A percentile compares a stretch with the other conserved stretches of the same genome.
Conservation (phyloP, 129 eudicot genomes). For the Kitagawia praeruptora region DNA sequence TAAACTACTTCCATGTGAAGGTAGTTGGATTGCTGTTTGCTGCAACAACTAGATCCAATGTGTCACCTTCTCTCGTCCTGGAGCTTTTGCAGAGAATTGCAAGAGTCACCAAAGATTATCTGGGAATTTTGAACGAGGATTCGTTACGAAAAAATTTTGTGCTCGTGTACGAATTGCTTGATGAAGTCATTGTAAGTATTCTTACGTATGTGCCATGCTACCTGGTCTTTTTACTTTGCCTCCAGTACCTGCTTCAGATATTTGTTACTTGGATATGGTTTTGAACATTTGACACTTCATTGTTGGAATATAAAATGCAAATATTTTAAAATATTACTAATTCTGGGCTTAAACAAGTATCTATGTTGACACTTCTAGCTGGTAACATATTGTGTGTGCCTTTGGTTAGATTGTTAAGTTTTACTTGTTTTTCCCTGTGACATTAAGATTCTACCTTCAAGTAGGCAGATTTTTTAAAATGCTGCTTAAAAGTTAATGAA, state of each 20-base stretch:
- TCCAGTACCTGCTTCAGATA: too few relatives aligned
- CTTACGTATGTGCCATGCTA: neutral
- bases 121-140: conserved; percentile 91
- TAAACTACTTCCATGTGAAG: conserved; percentile 93
- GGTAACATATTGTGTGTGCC: neutral
- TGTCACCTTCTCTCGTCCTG: conserved; percentile 78
- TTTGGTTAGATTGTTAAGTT: conserved; percentile 13
- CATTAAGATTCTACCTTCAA: neutral
- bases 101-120: conserved; percentile 92
- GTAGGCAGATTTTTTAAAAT: neutral
- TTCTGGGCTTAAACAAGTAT: too few relatives aligned
- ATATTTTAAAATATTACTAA: too few relatives aligned
- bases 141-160: conserved; percentile 81
- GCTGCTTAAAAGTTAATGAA: too few relatives aligned
- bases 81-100: conserved; percentile 96
- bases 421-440: conserved; percentile 12
- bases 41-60: conserved; percentile 85
- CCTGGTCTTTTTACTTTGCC: too few relatives aligned
- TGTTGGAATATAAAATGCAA: too few relatives aligned
- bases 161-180: conserved; percentile 88
- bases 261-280: too few relatives aligned
- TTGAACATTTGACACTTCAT: too few relatives aligned
- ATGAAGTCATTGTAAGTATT: conserved; percentile 88
- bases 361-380: too few relatives aligned
- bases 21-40: conserved; percentile 92